phyloP scores from a whole-genome alignment of 2,329 filamentous ascomycete species.

The Pseudocercospora pini-densiflorae region DNA sequence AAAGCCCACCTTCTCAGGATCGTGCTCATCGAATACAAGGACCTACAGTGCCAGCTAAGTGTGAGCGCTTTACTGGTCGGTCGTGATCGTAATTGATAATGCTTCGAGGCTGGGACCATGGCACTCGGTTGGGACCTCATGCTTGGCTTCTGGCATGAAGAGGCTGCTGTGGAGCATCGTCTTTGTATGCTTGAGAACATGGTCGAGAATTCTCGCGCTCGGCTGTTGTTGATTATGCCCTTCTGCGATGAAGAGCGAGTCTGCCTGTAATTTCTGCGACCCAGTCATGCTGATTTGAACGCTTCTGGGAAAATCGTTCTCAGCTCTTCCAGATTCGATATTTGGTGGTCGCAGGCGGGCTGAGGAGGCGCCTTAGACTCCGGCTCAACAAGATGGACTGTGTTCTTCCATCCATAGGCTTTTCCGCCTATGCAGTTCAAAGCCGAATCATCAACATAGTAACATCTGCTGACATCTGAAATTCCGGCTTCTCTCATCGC shows the following conservation, averaged over 20 bases:
- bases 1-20: background rate
- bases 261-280: background rate
- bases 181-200: background rate
- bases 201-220: background rate
- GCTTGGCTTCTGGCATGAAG: background rate
- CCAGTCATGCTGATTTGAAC: conserved; percentile 63
- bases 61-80: background rate
- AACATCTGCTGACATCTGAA: conserved; percentile 72
- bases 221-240: background rate
- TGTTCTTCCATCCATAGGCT: conserved; percentile 77
- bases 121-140: background rate
- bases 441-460: conserved; percentile 91
- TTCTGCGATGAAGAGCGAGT: background rate
- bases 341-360: conserved; percentile 70
- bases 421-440: conserved; percentile 79
- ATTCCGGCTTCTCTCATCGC: conserved; percentile 85
- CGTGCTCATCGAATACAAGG: background rate
- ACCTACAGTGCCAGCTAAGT: background rate
- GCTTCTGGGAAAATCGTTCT: conserved; percentile 78
- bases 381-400: conserved; percentile 83
- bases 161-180: background rate
- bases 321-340: conserved; percentile 76
- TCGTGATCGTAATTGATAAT: background rate
- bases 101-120: background rate
- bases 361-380: conserved; percentile 64